These are phyloP conservation scores for Aschersonia sp. DNA, from an alignment of 2,329 filamentous ascomycete genomes.

Conservation along the genomic window DNA sequence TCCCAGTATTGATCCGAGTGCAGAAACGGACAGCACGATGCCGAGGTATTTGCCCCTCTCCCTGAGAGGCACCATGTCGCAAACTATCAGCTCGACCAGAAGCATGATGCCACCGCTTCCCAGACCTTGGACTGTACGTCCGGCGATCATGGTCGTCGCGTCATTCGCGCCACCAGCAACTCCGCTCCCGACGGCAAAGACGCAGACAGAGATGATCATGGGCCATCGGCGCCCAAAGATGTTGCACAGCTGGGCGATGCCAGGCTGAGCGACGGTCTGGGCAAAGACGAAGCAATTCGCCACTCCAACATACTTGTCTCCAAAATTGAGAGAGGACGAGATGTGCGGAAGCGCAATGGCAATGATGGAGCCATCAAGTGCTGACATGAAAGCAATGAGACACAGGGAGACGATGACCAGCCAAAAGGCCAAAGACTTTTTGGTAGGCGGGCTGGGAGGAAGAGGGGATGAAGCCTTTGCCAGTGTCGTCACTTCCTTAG, in stretches of 20 bases:
- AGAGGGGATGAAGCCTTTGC: no score
- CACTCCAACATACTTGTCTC: conserved; percentile 6
- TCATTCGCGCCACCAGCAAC: conserved; percentile 30
- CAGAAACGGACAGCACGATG: conserved; percentile 13
- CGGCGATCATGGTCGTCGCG: conserved; percentile 31
- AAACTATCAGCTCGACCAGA: conserved; percentile 7
- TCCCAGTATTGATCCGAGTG: conserved; percentile 15
- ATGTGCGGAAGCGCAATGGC: conserved; percentile 6
- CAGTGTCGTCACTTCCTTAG: no score
- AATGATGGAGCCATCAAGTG: conserved; percentile 7
- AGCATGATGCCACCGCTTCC: conserved; percentile 13
- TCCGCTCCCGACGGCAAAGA: conserved; percentile 35
- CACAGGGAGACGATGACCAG: conserved; percentile 1
- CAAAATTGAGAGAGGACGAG: conserved; percentile 2
- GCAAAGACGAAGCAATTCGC: conserved; percentile 7
- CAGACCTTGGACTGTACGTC: conserved; percentile 30
- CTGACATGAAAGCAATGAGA: conserved; percentile 2
- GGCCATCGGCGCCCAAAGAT: conserved; percentile 32
- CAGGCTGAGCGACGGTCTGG: conserved; percentile 21
- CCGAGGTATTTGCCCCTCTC: conserved; percentile 25
- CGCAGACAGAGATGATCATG: conserved; percentile 19
- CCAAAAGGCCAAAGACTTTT: no score
- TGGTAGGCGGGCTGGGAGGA: no score
- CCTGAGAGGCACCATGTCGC: conserved; percentile 31
- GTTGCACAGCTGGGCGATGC: conserved; percentile 30